Base-by-base conservation (phyloP, 2,329 filamentous ascomycete genomes). In the Hymenoscyphus occultus region DNA sequence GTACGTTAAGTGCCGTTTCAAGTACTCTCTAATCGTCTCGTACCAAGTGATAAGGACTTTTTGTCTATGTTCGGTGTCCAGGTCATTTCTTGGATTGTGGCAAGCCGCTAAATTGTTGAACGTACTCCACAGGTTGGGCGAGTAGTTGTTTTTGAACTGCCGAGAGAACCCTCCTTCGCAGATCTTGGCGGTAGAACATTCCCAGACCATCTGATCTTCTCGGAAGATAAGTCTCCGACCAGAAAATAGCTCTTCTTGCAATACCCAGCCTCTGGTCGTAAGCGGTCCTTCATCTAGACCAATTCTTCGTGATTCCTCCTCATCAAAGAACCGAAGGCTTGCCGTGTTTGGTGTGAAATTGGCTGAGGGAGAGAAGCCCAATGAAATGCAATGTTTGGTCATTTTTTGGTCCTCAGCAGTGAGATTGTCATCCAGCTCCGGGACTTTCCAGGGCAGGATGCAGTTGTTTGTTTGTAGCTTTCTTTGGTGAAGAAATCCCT, bases 181-280 rank as follows among this genome's bases (percentile, higher is more conserved):
- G 3, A 35, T 12, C 31, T 31, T 40, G 9, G 35, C 13, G 54
- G 54, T 48, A 9, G 40, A 39, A 32, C 62, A 64, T 4, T 56
- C 42, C 42, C 56, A 60, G 16, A 22, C 39, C 12, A 64, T 13
- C 13, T 56, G 42, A 22, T 60, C 35, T 32, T 19, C 31, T 12
- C 31, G n/a, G 22, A 56, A 64, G n/a, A 28, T 32, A 16, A 64
- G 57, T 14, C 51, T 54, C 16, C 62, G 56, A 14, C 16, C 19
- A 28, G 62, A 56, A 4, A 64, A 40, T 22, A 60, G 28, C 16
- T 56, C 28, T 56, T 64, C 62, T 35, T 64, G 62, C 14, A 64
- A 51, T 2, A 45, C 56, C 57, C 62, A 64, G 13, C 57, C 62
- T 14, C 62, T 57, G 10, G 45, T 16, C 14, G 10, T 16, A 35